Base-by-base conservation (phyloP, 805 yeast species). In the Ogataea populi-albae region DNA sequence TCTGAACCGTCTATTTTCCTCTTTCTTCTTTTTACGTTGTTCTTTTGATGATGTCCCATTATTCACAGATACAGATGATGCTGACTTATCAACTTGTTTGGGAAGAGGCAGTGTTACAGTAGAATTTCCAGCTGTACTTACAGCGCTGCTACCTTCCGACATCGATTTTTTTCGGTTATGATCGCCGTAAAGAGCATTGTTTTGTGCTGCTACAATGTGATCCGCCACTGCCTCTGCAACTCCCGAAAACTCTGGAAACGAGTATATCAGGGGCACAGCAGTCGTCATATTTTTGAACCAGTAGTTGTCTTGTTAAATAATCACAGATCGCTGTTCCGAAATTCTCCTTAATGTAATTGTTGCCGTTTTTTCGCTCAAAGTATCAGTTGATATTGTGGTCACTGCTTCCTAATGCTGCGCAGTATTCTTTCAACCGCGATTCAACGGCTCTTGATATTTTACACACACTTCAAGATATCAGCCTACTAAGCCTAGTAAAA, bases 191-290 rank as follows among this genome's bases (percentile, higher is more conserved):
- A 84, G 64, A 7, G 88, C 75, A 43, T 73, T 62, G 54, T 89
- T 86, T 64, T 93, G 98, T 9, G 95, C 94, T 19, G 85, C 77
- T 23, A 88, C 78, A 32, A 91, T 82, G 61, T 89, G 95, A 62
- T 93, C 96, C 1, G 97, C 97, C 19, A 91, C 95, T 17, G 98
- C 98, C 36, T 85, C 95, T 2, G 98, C 97, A 21, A 91, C 96
- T 12, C 86, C 93, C 19, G 79, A 69, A 54, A 86, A 81, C 60
- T 85, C 95, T 28, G 88, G 93, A 59, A 93, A 91, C 33, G 96
- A 86, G 71, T 86, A 89, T 34, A 91, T 82, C 43, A 87, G 79
- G 14, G 98, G 98, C 17, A 88, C 95, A 5, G 95, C 85, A 3
- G 96, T 86, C 2, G 96, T 86, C 96, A 87, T 87, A 8, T 23